phyloP scores from a whole-genome alignment of 257 asterid genomes.

The Solanum corneliomulleri region DNA sequence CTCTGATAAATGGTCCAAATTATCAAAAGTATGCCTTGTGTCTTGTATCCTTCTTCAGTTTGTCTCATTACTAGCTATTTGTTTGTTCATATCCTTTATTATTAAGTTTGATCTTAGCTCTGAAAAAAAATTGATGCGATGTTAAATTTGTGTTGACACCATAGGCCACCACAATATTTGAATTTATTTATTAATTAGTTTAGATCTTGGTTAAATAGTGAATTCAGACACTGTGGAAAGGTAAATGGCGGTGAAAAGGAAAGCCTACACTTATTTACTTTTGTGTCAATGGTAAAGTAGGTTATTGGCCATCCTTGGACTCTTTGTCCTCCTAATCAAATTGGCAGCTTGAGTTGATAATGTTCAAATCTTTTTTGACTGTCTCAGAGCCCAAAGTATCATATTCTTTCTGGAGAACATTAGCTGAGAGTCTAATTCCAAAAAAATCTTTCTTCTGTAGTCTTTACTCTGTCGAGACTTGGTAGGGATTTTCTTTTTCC shows the following conservation, averaged over 20 bases:
- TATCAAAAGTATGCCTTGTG: slow-evolving; percentile 44
- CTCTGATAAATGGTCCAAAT: slow-evolving; percentile 66
- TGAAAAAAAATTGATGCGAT: neutral
- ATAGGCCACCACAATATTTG: neutral
- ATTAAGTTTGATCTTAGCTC: neutral
- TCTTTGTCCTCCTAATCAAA: neutral
- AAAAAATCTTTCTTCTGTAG: neutral
- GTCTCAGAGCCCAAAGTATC: neutral
- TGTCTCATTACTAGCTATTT: neutral
- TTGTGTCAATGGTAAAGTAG: neutral
- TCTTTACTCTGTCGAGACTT: neutral
- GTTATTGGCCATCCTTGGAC: neutral
- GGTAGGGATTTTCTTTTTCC: neutral
- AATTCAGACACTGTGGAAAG: neutral
- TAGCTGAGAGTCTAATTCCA: neutral
- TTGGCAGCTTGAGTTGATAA: neutral
- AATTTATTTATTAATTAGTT: neutral
- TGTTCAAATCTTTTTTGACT: neutral
- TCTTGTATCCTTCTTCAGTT: neutral
- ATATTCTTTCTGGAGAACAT: neutral
- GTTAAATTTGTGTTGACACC: neutral
- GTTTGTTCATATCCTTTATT: neutral
- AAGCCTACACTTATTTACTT: neutral
- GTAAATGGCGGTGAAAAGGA: neutral
- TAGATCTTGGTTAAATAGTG: neutral